Percentiles rank a stretch among this genome's conserved stretches.
Evolutionary conservation across 495 filamentous ascomycete genomes (phyloP).

Genomic region (Neurospora tetrasperma): DNA sequence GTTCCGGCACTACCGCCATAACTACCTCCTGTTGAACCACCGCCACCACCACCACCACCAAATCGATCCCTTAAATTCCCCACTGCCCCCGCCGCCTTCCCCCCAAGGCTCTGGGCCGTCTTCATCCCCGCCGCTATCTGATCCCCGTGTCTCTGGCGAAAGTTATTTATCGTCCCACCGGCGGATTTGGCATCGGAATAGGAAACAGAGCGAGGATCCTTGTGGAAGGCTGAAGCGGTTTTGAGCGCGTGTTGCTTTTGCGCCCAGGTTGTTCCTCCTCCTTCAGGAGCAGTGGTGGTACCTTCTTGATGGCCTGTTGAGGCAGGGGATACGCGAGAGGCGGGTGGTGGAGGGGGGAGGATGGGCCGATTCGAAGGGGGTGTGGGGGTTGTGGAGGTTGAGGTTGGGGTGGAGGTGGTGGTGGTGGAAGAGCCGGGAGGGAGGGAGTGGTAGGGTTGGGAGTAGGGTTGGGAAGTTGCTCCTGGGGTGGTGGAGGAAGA

Average conservation of each 20-base stretch:
- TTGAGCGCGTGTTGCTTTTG: constrained; percentile 52
- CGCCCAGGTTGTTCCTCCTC: constrained; percentile 47
- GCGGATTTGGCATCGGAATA: constrained; percentile 43
- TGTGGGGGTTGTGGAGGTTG: background rate
- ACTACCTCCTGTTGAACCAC: background rate
- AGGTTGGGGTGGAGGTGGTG: too few relatives aligned
- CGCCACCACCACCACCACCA: constrained; percentile 11
- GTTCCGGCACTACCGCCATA: background rate
- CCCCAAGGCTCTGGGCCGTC: constrained; percentile 45
- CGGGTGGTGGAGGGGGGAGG: background rate
- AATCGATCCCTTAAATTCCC: constrained; percentile 2
- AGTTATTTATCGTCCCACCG: constrained; percentile 55
- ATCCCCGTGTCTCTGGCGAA: constrained; percentile 62
- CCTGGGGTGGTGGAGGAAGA: background rate
- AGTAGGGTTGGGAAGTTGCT: background rate
- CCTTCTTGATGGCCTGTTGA: background rate
- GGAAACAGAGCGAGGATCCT: constrained; percentile 49
- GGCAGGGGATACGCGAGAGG: background rate
- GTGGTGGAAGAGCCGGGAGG: background rate
- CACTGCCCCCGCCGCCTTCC: constrained; percentile 20
- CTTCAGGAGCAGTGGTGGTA: constrained; percentile 5
- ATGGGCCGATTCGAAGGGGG: background rate
- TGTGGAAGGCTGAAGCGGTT: constrained; percentile 45
- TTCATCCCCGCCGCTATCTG: constrained; percentile 57
- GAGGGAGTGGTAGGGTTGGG: background rate